A percentile compares a stretch with the other conserved stretches of the same genome.
Conservation (phyloP, 192 early-diverging fungal species). For the Coemansia sp. region DNA sequence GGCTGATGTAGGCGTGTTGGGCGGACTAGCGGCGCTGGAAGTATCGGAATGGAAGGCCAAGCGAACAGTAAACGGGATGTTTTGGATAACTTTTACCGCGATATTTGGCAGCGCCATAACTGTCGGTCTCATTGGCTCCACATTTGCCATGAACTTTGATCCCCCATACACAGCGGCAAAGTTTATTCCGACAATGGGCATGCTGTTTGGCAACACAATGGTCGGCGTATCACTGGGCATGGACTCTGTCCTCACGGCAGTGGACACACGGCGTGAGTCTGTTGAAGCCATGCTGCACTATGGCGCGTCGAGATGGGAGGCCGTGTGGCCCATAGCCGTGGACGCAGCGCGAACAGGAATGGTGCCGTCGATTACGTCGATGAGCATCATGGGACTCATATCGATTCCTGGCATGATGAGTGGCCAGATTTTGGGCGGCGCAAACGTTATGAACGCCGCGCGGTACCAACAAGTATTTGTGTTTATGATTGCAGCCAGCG, state of each 20-base stretch:
- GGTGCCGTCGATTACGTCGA: constrained; percentile 77
- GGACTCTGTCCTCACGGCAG: constrained; percentile 58
- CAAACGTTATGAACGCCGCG: constrained; percentile 73
- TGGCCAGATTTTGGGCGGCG: constrained; percentile 83
- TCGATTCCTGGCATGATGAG: constrained; percentile 92
- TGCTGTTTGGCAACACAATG: constrained; percentile 83
- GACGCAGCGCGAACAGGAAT: constrained; percentile 76
- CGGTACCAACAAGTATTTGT: constrained; percentile 82
- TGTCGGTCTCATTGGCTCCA: constrained; percentile 23
- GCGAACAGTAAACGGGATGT: constrained; percentile 71
- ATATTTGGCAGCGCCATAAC: constrained; percentile 43
- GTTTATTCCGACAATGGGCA: constrained; percentile 84
- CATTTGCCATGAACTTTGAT: constrained; percentile 68
- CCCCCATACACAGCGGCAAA: constrained; percentile 68
- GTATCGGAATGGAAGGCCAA: constrained; percentile 59
- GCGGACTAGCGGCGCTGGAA: constrained; percentile 47
- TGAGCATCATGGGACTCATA: constrained; percentile 79
- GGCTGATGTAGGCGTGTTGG: constrained; percentile 34
- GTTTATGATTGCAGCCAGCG: constrained; percentile 82
- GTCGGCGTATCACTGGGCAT: constrained; percentile 67
- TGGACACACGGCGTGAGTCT: constrained; percentile 50
- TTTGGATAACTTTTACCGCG: constrained; percentile 57
- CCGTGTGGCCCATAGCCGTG: constrained; percentile 66
- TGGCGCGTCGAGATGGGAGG: constrained; percentile 87
- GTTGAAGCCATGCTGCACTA: constrained; percentile 66